Evolutionary conservation across 306 rosid genomes (phyloP).

Genomic region (Cucurbita ficifolia): DNA sequence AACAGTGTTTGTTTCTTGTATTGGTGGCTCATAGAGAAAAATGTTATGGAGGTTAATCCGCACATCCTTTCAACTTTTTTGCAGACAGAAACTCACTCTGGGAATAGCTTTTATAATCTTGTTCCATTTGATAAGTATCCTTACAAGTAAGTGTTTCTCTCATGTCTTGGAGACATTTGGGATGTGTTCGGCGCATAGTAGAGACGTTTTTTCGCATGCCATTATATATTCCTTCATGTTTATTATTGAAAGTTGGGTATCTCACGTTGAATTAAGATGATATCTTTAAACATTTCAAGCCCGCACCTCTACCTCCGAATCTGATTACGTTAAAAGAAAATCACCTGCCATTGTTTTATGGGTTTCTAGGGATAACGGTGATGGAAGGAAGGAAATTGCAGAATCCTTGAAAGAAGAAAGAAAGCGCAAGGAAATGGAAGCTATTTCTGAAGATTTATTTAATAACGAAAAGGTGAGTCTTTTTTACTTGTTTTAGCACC

Average conservation of each 20-base stretch:
- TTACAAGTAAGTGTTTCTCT: slow-evolving; percentile 28
- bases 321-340: not conserved
- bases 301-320: not conserved
- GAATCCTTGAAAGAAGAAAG: slow-evolving; percentile 55
- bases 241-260: too few relatives aligned
- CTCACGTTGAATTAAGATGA: not conserved
- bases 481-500: not conserved
- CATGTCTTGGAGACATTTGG: too few relatives aligned
- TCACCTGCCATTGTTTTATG: slow-evolving; percentile 7
- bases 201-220: too few relatives aligned
- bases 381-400: slow-evolving; percentile 38
- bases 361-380: slow-evolving; percentile 42
- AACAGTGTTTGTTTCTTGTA: not conserved
- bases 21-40: not conserved
- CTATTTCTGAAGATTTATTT: slow-evolving; percentile 73
- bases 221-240: not conserved
- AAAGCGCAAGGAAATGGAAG: slow-evolving; percentile 66
- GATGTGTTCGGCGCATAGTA: too few relatives aligned
- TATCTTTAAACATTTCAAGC: not conserved
- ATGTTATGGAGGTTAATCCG: not conserved
- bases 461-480: slow-evolving; percentile 43
- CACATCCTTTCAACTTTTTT: slow-evolving; percentile 12
- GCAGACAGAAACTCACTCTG: slow-evolving; percentile 52
- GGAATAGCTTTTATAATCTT: slow-evolving; percentile 64
- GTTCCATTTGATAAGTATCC: slow-evolving; percentile 74